Evolutionary conservation across 805 yeast species (phyloP).

Genomic region (Suhomyces sp.): DNA sequence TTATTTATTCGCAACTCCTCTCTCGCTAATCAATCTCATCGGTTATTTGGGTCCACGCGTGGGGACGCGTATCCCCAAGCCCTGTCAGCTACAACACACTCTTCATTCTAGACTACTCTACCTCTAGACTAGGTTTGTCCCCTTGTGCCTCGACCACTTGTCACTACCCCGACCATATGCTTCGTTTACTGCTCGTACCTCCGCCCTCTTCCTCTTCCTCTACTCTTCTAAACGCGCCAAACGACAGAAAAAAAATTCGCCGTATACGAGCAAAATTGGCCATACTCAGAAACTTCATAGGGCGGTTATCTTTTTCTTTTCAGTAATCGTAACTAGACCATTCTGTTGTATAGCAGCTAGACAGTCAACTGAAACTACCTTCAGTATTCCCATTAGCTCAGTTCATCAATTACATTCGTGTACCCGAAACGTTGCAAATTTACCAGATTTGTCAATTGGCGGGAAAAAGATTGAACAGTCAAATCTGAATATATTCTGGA

Average conservation of each 20-base stretch:
- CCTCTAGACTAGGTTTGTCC: neutral
- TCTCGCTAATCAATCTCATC: neutral
- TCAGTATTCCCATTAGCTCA: neutral
- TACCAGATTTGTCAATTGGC: neutral
- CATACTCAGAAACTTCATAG: neutral
- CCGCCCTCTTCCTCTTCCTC: neutral
- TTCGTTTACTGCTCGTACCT: neutral
- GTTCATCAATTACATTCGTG: neutral
- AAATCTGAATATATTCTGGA: neutral
- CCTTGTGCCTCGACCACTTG: neutral
- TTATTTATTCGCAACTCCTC: neutral
- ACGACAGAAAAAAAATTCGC: neutral
- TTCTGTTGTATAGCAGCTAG: neutral
- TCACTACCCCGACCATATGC: neutral
- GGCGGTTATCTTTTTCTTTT: neutral
- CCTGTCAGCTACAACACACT: neutral
- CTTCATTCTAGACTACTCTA: neutral
- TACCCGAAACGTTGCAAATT: neutral
- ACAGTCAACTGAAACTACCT: neutral
- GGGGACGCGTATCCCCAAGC: neutral
- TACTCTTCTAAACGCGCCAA: conserved; percentile 1
- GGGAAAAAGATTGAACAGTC: neutral
- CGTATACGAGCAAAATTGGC: conserved; percentile 1
- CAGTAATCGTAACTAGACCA: neutral
- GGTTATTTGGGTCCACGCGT: neutral